Conservation (phyloP, 371 early-diverging fungal genomes). For the Catenaria anguillulae region DNA sequence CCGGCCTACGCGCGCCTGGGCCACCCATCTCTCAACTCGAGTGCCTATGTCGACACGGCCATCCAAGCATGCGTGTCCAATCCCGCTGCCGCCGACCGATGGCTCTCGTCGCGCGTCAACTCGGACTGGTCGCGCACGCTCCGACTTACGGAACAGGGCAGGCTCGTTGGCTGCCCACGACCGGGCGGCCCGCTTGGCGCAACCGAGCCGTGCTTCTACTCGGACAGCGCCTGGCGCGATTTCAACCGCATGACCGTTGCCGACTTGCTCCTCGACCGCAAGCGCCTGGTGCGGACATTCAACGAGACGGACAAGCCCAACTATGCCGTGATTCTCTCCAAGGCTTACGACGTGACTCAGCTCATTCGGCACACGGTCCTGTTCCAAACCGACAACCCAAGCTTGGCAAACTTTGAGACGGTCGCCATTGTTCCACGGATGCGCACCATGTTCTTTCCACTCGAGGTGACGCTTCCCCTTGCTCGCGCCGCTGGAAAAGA, state of each 20-base stretch:
- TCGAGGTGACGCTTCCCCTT: background rate
- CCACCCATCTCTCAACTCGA: background rate
- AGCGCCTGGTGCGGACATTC: background rate
- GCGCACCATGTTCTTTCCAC: background rate
- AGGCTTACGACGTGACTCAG: constrained; percentile 4
- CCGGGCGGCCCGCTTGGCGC: background rate
- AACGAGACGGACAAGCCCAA: background rate
- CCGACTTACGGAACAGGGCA: background rate
- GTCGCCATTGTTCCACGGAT: background rate
- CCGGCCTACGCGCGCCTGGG: constrained; percentile 5
- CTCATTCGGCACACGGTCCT: background rate
- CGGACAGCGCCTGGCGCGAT: background rate
- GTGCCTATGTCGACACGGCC: background rate
- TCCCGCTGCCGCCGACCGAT: background rate
- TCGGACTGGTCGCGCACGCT: background rate
- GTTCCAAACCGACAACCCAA: background rate
- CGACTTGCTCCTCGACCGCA: background rate
- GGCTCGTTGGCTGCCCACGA: background rate
- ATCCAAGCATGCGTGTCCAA: background rate
- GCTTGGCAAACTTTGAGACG: background rate
- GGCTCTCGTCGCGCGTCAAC: background rate
- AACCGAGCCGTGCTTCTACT: constrained; percentile 2
- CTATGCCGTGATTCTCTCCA: background rate
- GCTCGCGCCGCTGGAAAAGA: background rate
- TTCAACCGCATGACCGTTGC: constrained; percentile 1